Percentiles rank a stretch among this genome's conserved stretches.
Evolutionary conservation across 169 alveolate genomes (phyloP).

Genomic region (Eimeria zaria): DNA sequence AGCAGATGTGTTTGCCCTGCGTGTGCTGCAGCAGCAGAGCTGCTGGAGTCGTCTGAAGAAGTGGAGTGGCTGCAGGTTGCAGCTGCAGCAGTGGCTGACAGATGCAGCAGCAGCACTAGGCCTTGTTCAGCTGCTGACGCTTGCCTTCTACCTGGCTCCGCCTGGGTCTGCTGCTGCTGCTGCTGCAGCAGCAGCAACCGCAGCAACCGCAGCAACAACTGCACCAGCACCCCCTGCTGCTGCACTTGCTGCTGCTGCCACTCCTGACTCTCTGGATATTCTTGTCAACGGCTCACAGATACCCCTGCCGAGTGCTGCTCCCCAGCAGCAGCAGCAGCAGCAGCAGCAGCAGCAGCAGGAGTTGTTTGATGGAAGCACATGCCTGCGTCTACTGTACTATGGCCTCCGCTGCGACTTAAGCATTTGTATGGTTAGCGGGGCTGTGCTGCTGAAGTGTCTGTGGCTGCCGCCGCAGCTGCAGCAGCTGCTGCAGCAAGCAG

Average conservation of each 20-base stretch:
- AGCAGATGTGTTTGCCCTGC: constrained; percentile 76
- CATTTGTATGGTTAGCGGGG: constrained; percentile 31
- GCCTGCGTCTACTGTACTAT: constrained; percentile 7
- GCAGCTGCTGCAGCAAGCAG: constrained; percentile 69
- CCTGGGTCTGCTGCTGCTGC: background rate
- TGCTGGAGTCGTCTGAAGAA: constrained; percentile 70
- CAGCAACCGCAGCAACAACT: background rate
- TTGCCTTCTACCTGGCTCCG: constrained; percentile 39
- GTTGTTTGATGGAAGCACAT: background rate
- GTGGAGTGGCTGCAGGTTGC: constrained; percentile 47
- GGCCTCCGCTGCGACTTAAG: constrained; percentile 22
- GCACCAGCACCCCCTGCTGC: constrained; percentile 42
- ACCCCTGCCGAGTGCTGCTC: background rate
- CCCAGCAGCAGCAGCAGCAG: constrained; percentile 69
- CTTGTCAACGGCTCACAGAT: background rate
- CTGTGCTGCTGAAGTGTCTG: constrained; percentile 62
- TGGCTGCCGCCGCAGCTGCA: constrained; percentile 82
- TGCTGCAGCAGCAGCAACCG: constrained; percentile 37
- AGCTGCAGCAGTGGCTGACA: constrained; percentile 68
- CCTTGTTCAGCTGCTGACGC: constrained; percentile 76
- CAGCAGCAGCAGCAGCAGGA: constrained; percentile 52
- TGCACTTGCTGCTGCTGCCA: constrained; percentile 51
- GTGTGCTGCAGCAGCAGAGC: constrained; percentile 59
- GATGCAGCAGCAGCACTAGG: constrained; percentile 71
- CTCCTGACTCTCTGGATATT: background rate